These are phyloP conservation scores for Curvularia lunata DNA, from an alignment of 2,329 filamentous ascomycete species.

Conservation along the genomic window DNA sequence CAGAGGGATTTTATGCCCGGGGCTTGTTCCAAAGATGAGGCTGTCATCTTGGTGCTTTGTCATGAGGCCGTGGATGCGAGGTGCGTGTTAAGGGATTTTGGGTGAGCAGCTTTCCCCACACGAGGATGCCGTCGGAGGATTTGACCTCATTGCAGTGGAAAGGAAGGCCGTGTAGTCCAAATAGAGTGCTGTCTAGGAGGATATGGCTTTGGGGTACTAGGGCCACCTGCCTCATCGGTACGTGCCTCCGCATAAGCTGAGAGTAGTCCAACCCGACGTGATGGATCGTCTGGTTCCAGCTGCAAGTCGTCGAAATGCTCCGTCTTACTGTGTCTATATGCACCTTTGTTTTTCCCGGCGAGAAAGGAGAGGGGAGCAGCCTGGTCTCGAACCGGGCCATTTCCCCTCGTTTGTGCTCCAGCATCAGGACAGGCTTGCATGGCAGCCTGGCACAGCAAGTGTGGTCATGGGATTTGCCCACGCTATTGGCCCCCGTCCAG, in stretches of 20 bases:
- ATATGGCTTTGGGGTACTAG: slow-evolving; percentile 12
- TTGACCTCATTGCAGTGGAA: background rate
- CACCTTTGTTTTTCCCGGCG: background rate
- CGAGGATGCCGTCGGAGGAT: background rate
- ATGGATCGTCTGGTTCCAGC: slow-evolving; percentile 15
- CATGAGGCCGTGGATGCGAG: background rate
- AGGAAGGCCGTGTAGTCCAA: slow-evolving; percentile 4
- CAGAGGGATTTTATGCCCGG: background rate
- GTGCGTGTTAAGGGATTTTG: background rate
- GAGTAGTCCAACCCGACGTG: slow-evolving; percentile 14
- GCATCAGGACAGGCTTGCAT: slow-evolving; percentile 2
- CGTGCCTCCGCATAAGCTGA: slow-evolving; percentile 22
- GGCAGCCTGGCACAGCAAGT: slow-evolving; percentile 6
- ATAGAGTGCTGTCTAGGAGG: slow-evolving; percentile 10
- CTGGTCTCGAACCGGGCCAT: background rate
- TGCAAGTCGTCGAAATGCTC: background rate
- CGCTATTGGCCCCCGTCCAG: slow-evolving; percentile 7
- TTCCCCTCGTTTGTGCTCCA: slow-evolving; percentile 7
- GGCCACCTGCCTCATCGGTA: slow-evolving; percentile 17
- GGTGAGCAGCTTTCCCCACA: background rate
- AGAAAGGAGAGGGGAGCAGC: background rate
- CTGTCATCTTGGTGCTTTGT: background rate
- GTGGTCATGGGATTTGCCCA: slow-evolving; percentile 15
- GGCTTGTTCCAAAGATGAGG: background rate
- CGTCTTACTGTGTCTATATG: background rate